Percentiles rank a stretch among this genome's conserved stretches.
These are phyloP conservation scores for Fusarium sp. DNA, from an alignment of 2,329 filamentous ascomycete species.

Conservation along the genomic window DNA sequence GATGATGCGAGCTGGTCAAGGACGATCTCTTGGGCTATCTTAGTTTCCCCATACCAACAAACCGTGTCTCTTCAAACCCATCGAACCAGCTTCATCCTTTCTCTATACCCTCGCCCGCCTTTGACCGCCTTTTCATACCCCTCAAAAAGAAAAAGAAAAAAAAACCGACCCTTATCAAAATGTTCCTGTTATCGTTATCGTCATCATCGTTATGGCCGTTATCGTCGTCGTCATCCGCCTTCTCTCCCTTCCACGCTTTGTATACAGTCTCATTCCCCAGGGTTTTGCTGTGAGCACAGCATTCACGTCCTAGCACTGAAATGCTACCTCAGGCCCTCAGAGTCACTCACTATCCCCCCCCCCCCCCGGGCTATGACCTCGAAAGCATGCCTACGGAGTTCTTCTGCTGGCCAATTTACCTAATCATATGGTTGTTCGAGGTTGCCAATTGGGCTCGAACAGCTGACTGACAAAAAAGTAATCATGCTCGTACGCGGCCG, in stretches of 20 bases:
- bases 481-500: slow-evolving; percentile 66
- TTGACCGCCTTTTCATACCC: slow-evolving; percentile 31
- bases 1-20: slow-evolving; percentile 16
- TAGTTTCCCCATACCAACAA: not conserved
- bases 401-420: not conserved
- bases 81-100: slow-evolving; percentile 10
- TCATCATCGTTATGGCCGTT: slow-evolving; percentile 34
- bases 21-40: slow-evolving; percentile 37
- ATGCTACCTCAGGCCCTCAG: not conserved
- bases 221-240: slow-evolving; percentile 14
- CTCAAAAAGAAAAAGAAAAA: not conserved
- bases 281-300: slow-evolving; percentile 7
- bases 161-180: slow-evolving; percentile 18
- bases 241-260: not conserved
- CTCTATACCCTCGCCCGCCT: slow-evolving; percentile 8
- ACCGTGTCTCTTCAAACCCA: slow-evolving; percentile 6
- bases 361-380: not conserved
- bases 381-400: not conserved
- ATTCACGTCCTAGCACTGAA: not conserved
- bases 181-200: slow-evolving; percentile 26
- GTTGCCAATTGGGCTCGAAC: slow-evolving; percentile 69
- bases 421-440: slow-evolving; percentile 49
- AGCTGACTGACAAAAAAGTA: slow-evolving; percentile 74
- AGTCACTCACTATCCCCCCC: not conserved
- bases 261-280: slow-evolving; percentile 27